Evolutionary conservation across 2,329 filamentous ascomycete species (phyloP), one percentile per base, ranked within the genome.

Genomic region (Cladosporium velox): DNA sequence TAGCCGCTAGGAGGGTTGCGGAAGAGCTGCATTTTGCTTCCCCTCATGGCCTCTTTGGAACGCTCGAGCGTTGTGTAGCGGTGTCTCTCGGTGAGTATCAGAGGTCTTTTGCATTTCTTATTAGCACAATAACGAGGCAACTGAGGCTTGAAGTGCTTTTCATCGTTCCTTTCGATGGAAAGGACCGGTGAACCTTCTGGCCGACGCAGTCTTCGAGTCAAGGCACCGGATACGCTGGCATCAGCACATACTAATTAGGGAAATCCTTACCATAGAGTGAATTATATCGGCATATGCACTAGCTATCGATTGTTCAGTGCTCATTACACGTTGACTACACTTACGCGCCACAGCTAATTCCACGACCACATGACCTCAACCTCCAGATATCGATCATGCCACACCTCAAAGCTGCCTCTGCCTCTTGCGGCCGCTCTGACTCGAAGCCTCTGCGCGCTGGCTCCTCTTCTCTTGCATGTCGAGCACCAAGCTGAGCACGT

Each of bases 401-500:
- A 35, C 15, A 32, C 58, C 32, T 49, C 28, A 67, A 15, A 35
- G 34, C 15, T 66, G 72, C 70, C 77, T 74, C 69, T 78, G 76
- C 68, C 77, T 73, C 74, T 79, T 79, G 69, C 77, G 69, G 38
- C 72, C 75, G 49, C 72, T 72, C 30, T 77, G 72, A n/a, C 77
- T 77, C 24, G 72, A 70, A n/a, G 75, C 77, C 66, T 80, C 79
- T 49, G 72, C 68, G 57, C 76, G 71, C 66, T 69, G 70, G 64
- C 70, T 77, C 62, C 77, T 72, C 81, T 81, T 83, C 77, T 84
- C 82, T 70, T 82, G 79, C 69, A 79, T 77, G 72, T 84, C 82
- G 15, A 84, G 78, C 66, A 84, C 81, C 70, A 92, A 69, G 70
- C 88, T 93, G 67, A 97, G 86, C 65, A 98, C 91, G 78, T 97